A percentile compares a stretch with the other conserved stretches of the same genome.
Evolutionary conservation across 179 eudicot species (phyloP).

Genomic region (Drosera spatulata): DNA sequence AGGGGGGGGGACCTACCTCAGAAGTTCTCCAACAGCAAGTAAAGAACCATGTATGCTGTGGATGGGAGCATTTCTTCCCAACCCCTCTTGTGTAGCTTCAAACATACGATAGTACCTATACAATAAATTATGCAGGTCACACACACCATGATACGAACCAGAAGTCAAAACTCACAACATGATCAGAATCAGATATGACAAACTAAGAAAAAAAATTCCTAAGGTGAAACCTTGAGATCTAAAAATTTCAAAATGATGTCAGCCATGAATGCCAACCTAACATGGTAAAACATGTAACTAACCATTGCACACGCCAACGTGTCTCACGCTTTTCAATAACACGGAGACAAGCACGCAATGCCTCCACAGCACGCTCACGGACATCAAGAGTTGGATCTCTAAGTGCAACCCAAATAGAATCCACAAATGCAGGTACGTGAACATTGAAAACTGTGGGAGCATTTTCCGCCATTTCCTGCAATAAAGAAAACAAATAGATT

Average conservation of each 20-base stretch:
- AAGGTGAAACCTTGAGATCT: no score
- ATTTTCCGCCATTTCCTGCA: constrained; percentile 98
- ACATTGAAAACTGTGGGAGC: constrained; percentile 93
- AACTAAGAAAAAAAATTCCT: not conserved
- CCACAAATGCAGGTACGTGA: constrained; percentile 87
- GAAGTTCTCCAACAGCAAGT: constrained; percentile 93
- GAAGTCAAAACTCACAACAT: not conserved
- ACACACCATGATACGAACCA: not conserved
- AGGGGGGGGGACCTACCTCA: constrained; percentile 45
- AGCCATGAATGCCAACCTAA: not conserved
- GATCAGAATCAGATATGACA: not conserved
- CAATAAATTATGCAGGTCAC: constrained; percentile 2
- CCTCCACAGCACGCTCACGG: constrained; percentile 92
- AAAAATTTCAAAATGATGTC: not conserved
- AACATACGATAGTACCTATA: constrained; percentile 95
- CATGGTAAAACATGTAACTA: constrained; percentile 11
- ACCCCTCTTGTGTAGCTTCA: constrained; percentile 96
- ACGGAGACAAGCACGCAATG: constrained; percentile 94
- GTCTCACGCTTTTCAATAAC: constrained; percentile 98
- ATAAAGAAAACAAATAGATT: constrained; percentile 5
- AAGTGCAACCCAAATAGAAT: constrained; percentile 89
- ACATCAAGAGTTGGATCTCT: constrained; percentile 80
- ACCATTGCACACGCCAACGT: constrained; percentile 99
- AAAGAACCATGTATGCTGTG: constrained; percentile 97
- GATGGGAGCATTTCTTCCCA: constrained; percentile 87